These are phyloP conservation scores for Coniella vitis DNA, from an alignment of 2,329 filamentous ascomycete species.

Conservation along the genomic window DNA sequence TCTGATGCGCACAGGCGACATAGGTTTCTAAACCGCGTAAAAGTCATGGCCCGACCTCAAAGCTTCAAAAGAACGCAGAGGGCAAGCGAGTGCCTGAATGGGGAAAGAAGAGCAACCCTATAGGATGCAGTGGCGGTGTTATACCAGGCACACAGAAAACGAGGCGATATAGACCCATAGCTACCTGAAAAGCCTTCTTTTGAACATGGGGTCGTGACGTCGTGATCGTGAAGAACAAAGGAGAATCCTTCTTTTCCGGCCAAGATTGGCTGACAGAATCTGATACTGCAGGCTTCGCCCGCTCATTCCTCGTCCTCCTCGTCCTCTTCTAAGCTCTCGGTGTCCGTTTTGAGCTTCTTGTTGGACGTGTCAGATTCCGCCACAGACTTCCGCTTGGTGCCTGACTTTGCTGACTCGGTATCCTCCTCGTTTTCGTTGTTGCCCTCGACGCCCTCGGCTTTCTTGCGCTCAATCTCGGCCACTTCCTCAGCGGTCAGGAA, in stretches of 20 bases:
- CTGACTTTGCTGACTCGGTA: constrained; percentile 28
- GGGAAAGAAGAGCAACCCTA: not conserved
- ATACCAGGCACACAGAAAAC: too few species aligned
- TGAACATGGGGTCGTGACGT: constrained; percentile 13
- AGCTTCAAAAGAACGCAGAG: not conserved
- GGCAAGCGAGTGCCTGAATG: not conserved
- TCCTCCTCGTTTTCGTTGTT: constrained; percentile 29
- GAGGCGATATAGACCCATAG: too few species aligned
- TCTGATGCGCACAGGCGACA: too few species aligned
- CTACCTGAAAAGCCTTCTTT: not conserved
- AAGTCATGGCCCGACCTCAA: not conserved
- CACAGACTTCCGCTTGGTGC: constrained; percentile 57
- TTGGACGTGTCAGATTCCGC: constrained; percentile 38
- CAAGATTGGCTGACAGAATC: not conserved
- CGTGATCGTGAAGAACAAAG: constrained; percentile 16
- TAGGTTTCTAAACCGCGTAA: not conserved
- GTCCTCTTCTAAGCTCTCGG: constrained; percentile 35
- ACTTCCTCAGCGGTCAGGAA: constrained; percentile 97
- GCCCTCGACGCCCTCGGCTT: constrained; percentile 33
- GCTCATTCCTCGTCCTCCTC: constrained; percentile 23
- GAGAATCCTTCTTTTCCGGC: constrained; percentile 5
- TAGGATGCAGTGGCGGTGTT: not conserved
- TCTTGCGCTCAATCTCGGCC: constrained; percentile 72
- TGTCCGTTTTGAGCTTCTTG: constrained; percentile 44
- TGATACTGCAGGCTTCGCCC: constrained; percentile 3